These are phyloP conservation scores for Pseudogymnoascus sp. DNA, from an alignment of 2,329 filamentous ascomycete genomes.

Conservation along the genomic window DNA sequence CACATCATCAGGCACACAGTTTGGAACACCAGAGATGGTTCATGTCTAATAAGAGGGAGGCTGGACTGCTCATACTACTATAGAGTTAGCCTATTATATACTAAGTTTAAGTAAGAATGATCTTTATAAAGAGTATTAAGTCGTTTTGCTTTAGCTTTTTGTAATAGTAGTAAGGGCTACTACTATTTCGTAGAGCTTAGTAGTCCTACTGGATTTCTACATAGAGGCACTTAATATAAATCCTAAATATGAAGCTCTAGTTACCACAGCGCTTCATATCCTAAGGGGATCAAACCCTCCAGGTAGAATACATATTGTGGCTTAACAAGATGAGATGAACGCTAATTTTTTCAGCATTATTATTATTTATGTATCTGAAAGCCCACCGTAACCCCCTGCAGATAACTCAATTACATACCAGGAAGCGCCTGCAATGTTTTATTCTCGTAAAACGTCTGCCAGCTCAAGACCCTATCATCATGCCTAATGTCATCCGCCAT, in stretches of 20 bases:
- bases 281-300: no score
- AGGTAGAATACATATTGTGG: not conserved
- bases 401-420: not conserved
- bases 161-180: no score
- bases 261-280: no score
- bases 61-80: not conserved
- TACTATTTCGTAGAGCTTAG: no score
- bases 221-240: no score
- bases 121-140: no score
- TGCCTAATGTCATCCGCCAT: not conserved
- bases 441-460: not conserved
- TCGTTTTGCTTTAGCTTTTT: no score
- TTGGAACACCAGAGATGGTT: not conserved
- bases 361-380: not conserved
- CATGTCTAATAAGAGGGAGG: not conserved
- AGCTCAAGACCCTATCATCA: not conserved
- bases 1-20: not conserved
- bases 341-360: not conserved
- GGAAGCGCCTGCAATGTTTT: not conserved
- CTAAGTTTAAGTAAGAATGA: no score
- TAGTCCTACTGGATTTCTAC: no score
- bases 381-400: not conserved
- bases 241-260: no score
- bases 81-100: no score
- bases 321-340: not conserved